Base-by-base conservation (phyloP, 345 rosid species). In the Lumnitzera racemosa region DNA sequence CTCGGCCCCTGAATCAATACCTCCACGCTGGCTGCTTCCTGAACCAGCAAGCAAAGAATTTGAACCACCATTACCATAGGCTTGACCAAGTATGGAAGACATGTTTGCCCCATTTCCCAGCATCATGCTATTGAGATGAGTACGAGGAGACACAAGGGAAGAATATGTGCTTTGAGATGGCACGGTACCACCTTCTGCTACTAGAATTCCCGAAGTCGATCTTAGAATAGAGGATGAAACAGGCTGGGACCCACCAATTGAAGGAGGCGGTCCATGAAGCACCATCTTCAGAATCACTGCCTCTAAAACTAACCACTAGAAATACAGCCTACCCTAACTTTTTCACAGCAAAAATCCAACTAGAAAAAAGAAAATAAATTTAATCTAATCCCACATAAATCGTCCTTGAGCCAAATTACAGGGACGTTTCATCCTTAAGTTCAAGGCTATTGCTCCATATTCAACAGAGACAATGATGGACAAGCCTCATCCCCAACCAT, bases 221-320 rank as follows among this genome's bases (percentile, higher is more conserved):
- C 83, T 78, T 80, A 91, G 62, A 43, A 87, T 77, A 0, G 96
- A 81, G 63, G 95, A 74, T 5, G 87, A 70, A 71, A 81, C 88
- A 55, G 81, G 74, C 78, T 83, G 97, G 29, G 89, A 80, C 70
- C 89, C 83, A 53, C 95, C 89, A 61, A 81, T 77, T 15, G 96
- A 90, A 61, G 87, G 80, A 51, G 96, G 82, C 61, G 84, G 81
- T 61, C 96, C 97, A 36, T 96, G 79, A 51, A 89, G 95, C 54
- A 88, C 84, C 99, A 94, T 94, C 61, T 69, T 69, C 59, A 16
- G 48, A 51, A 58, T 58, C 57, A 15, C 66, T 60, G 51, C 49
- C 67, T 67, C 64, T 70, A 36, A 36, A 36, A 36, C 43, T 36
- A 36, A 36, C 43, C 43, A 36, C 43, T 3, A 36, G 9, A 36